phyloP scores from a whole-genome alignment of 495 filamentous ascomycete species.

The Talaromyces liani region DNA sequence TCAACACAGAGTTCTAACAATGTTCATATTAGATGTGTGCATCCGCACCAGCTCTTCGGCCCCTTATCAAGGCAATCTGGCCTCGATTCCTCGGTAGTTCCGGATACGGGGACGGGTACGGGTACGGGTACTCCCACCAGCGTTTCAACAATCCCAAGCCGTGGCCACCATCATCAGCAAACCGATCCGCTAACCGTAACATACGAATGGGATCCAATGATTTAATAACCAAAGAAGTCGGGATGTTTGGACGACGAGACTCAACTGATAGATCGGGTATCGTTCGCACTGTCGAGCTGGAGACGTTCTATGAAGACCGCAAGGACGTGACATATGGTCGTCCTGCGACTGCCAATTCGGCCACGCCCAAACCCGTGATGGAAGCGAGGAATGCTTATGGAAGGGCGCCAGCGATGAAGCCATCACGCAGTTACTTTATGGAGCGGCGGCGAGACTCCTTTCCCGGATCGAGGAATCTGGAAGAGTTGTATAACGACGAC shows the following conservation, averaged over 20 bases:
- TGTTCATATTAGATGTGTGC: conserved; percentile 39
- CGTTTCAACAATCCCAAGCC: conserved; percentile 18
- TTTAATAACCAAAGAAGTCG: neutral
- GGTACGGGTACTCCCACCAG: conserved; percentile 10
- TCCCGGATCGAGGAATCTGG: neutral
- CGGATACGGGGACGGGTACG: neutral
- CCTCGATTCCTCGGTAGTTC: conserved; percentile 25
- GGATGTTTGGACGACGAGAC: neutral
- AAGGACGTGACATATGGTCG: neutral
- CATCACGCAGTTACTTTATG: neutral
- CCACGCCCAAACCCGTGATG: neutral
- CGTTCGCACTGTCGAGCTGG: conserved; percentile 27
- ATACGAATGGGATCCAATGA: neutral
- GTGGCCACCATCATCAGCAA: conserved; percentile 9
- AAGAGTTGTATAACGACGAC: neutral
- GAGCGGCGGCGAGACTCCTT: neutral
- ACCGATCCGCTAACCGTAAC: neutral
- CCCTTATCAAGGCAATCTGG: conserved; percentile 38
- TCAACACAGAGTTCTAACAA: neutral
- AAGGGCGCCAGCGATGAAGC: neutral
- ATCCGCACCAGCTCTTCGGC: conserved; percentile 47
- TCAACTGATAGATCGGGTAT: conserved; percentile 10
- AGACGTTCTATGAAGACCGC: conserved; percentile 16
- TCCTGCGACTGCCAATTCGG: neutral
- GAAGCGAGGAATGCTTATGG: neutral